Conservation (phyloP, 108 stramenopile species). For the Fistulifera solaris region DNA sequence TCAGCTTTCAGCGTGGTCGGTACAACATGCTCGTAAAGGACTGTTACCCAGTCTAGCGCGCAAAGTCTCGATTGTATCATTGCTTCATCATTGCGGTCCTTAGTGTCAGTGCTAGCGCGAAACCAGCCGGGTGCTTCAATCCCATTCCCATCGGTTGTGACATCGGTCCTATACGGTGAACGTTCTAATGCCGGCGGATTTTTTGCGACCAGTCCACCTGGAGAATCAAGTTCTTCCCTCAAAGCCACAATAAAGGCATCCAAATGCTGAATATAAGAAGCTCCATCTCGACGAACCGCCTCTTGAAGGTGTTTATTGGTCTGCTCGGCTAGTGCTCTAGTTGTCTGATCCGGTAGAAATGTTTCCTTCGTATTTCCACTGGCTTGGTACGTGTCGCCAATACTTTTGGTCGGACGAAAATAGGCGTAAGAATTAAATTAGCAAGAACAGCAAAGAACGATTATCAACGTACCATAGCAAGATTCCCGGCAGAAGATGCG, state of each 20-base stretch:
- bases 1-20: constrained; percentile 76
- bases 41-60: constrained; percentile 78
- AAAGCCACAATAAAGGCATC: constrained; percentile 78
- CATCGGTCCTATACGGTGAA: constrained; percentile 74
- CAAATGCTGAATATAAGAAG: constrained; percentile 69
- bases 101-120: constrained; percentile 40
- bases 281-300: constrained; percentile 66
- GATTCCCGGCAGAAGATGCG: constrained; percentile 78
- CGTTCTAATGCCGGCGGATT: constrained; percentile 74
- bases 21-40: constrained; percentile 78
- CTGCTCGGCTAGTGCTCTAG: constrained; percentile 71
- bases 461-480: constrained; percentile 28
- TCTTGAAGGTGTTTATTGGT: constrained; percentile 70
- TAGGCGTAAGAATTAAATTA: background rate
- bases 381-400: constrained; percentile 1
- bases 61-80: constrained; percentile 72
- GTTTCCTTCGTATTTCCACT: constrained; percentile 72
- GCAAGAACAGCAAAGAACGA: background rate
- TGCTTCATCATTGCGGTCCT: constrained; percentile 34
- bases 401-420: background rate
- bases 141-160: constrained; percentile 69
- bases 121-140: constrained; percentile 87
- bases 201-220: constrained; percentile 61
- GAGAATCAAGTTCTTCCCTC: constrained; percentile 78
- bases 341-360: constrained; percentile 79